phyloP scores from a whole-genome alignment of 331 rosid species.

The Malus hybrid region DNA sequence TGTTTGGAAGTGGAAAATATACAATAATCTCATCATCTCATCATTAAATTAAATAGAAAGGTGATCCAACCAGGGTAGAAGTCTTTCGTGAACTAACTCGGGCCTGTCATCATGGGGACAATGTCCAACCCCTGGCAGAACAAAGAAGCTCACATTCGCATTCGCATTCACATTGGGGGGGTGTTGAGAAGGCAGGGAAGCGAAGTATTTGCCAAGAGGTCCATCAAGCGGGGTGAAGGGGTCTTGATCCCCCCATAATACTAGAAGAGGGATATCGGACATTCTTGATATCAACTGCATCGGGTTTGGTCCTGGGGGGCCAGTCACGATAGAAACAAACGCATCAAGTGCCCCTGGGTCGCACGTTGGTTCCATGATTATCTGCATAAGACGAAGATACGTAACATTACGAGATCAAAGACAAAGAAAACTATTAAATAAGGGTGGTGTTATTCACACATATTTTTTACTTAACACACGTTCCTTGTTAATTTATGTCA shows the following conservation, averaged over 20 bases:
- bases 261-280: constrained; percentile 43
- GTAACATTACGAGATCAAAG: too few species aligned
- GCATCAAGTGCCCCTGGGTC: constrained; percentile 80
- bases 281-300: constrained; percentile 64
- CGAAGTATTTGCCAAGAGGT: constrained; percentile 82
- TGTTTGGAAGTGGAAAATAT: too few species aligned
- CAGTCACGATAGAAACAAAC: constrained; percentile 74
- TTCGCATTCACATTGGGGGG: neutral
- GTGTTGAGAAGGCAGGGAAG: constrained; percentile 41
- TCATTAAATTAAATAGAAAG: constrained; percentile 23
- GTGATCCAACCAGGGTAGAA: constrained; percentile 78
- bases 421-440: too few species aligned
- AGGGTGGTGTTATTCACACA: too few species aligned
- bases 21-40: too few species aligned
- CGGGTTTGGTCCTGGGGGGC: constrained; percentile 92
- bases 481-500: too few species aligned
- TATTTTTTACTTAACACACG: too few species aligned
- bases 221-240: constrained; percentile 95
- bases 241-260: constrained; percentile 89
- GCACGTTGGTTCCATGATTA: constrained; percentile 65
- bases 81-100: constrained; percentile 62
- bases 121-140: constrained; percentile 84
- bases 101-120: constrained; percentile 96
- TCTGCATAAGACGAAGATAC: constrained; percentile 26
- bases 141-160: constrained; percentile 41